These are phyloP conservation scores for Cyberlindnera mycetangii DNA, from an alignment of 805 yeast genomes.

Conservation along the genomic window DNA sequence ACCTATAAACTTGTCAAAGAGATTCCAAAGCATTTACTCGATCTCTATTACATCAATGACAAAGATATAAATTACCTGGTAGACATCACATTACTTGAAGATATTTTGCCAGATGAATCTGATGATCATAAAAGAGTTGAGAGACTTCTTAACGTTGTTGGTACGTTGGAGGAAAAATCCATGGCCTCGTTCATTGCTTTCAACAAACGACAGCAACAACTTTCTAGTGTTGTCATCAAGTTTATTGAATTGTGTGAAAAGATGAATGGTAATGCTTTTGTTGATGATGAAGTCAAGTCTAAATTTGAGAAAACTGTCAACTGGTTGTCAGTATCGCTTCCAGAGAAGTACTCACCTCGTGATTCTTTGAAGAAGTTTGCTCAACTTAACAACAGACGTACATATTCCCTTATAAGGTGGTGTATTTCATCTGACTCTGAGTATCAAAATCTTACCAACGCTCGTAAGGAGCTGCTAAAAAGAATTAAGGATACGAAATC, in stretches of 20 bases:
- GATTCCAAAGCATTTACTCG: conserved; percentile 65
- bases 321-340: conserved; percentile 60
- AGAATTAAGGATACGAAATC: conserved; percentile 52
- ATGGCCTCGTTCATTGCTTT: conserved; percentile 66
- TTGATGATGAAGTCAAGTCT: conserved; percentile 23
- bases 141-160: conserved; percentile 49
- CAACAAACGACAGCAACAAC: conserved; percentile 62
- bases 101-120: conserved; percentile 53
- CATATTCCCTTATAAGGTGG: conserved; percentile 50
- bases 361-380: conserved; percentile 51
- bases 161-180: conserved; percentile 53
- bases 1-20: conserved; percentile 31
- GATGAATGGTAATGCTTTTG: conserved; percentile 32
- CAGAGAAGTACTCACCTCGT: conserved; percentile 48
- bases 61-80: conserved; percentile 60
- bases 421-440: conserved; percentile 58
- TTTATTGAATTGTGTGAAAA: conserved; percentile 49
- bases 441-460: conserved; percentile 54
- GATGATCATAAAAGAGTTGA: conserved; percentile 46
- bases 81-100: conserved; percentile 58
- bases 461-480: conserved; percentile 59
- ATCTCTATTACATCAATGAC: conserved; percentile 73
- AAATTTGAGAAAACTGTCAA: conserved; percentile 53
- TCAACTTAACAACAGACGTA: conserved; percentile 55
- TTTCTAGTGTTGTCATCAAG: conserved; percentile 48